Percentiles rank a stretch among this genome's conserved stretches.
Conservation (phyloP, 495 filamentous ascomycete species). For the Penicillium canariense region DNA sequence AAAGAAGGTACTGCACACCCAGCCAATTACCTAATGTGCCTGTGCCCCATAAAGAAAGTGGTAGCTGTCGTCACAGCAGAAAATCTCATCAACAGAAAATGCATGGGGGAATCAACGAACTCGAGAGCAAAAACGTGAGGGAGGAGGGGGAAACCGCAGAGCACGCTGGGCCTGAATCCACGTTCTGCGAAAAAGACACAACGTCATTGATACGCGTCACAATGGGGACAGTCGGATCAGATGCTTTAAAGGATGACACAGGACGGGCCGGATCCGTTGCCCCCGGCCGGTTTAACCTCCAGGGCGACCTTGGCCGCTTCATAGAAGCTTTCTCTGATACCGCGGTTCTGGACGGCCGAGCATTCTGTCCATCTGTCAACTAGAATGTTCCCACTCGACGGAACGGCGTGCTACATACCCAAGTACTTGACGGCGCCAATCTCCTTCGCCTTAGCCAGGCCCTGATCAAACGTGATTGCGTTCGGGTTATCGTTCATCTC, state of each 20-base stretch:
- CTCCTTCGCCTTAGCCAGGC: conserved; percentile 85
- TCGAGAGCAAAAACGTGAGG: neutral
- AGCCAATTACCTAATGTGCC: neutral
- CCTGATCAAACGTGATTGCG: conserved; percentile 89
- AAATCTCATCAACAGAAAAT: conserved; percentile 17
- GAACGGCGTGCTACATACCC: conserved; percentile 44
- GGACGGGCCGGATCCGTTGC: conserved; percentile 30
- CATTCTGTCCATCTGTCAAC: conserved; percentile 63
- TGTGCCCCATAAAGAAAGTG: conserved; percentile 6
- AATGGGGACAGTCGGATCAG: neutral
- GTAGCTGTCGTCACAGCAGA: neutral
- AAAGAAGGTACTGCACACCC: neutral
- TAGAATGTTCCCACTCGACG: neutral
- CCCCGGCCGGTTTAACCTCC: conserved; percentile 64
- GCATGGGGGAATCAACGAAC: conserved; percentile 30
- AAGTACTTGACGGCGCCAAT: conserved; percentile 89
- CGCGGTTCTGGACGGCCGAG: conserved; percentile 94
- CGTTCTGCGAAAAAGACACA: neutral
- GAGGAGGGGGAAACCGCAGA: neutral
- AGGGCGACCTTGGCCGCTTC: conserved; percentile 97
- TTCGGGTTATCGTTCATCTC: conserved; percentile 57
- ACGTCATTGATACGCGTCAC: neutral
- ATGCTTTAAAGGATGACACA: conserved; percentile 37
- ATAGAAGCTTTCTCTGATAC: conserved; percentile 97
- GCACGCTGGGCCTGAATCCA: neutral